Base-by-base conservation (phyloP, 2,329 filamentous ascomycete genomes). In the Ophiostoma sp. region DNA sequence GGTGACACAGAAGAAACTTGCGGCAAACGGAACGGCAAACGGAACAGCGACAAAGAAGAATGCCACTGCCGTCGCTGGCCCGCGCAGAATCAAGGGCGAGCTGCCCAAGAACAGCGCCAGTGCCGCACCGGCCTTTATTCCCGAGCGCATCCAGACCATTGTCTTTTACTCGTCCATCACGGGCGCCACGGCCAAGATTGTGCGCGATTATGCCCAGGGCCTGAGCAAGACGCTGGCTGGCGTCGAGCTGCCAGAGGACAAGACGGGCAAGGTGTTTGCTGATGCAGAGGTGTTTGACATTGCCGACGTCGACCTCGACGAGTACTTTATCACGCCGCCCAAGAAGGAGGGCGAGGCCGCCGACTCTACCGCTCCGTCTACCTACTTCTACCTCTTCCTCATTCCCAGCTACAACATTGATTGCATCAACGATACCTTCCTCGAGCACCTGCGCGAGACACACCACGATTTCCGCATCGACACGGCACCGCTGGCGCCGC, bases 391-490 rank as follows among this genome's bases (percentile, higher is more conserved):
- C 79, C 83, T 96, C 54, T 84, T 98, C 69, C 81, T 98, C 52
- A 80, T 97, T 4, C 95, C 94, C 0, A 94, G 91, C 73, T 98
- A 97, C 82, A 96, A 98, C 77, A 97, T 97, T 76, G 94, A 97
- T 76, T 94, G 92, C 8, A 91, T 96, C 74, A 87, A 97, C 74
- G 91, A 94, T 76, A 94, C 88, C 20, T 94, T 98, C 78, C 83
- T 98, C 33, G 89, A 92, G 73, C 93, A 97, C 78, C 81, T 99
- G 6, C 85, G 91, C 77, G 94, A 99, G 78, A 98, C 94, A 0
- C 94, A 98, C 77, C 89, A 98, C 80, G 95, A 99, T 79, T 98
- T 98, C 83, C 88, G 94, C 71, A 96, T 99, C 74, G 94, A 98
- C 76, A 97, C 93, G 0, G 90, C 91, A 0, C 90, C 95, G 0